Evolutionary conservation across 176 grass and related monocot species (phyloP).

Genomic region (Ampelocalamus luodianensis): DNA sequence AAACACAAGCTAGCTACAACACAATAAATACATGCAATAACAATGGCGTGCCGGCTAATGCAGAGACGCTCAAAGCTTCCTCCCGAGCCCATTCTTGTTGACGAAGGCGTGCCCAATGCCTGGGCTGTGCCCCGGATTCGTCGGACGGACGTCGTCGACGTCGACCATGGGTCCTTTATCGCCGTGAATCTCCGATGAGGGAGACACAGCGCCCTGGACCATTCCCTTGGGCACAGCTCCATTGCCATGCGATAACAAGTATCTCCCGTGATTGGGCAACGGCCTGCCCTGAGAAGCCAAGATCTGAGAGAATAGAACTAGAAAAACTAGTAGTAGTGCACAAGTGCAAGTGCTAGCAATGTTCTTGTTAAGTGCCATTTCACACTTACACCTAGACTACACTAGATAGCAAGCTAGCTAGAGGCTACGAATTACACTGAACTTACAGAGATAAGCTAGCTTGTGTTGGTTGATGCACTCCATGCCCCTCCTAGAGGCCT

Average conservation of each 20-base stretch:
- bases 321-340: constrained; percentile 20
- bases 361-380: constrained; percentile 40
- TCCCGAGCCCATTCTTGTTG: constrained; percentile 21
- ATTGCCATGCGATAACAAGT: constrained; percentile 29
- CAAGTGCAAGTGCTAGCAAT: neutral
- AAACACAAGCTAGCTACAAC: neutral
- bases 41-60: too few relatives aligned
- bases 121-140: constrained; percentile 26
- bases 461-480: neutral
- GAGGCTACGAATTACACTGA: neutral
- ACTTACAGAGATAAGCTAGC: neutral
- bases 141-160: constrained; percentile 19
- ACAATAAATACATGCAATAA: constrained; percentile 3
- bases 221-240: constrained; percentile 1
- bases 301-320: constrained; percentile 19
- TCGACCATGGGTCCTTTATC: constrained; percentile 1
- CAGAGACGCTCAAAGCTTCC: constrained; percentile 26
- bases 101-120: constrained; percentile 38
- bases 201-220: constrained; percentile 4
- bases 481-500: neutral
- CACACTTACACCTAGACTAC: neutral
- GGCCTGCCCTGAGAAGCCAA: constrained; percentile 26
- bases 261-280: constrained; percentile 6
- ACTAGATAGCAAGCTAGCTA: neutral
- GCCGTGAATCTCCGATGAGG: neutral